Percentiles rank a stretch among this genome's conserved stretches.
Evolutionary conservation across 1,139 yeast species (phyloP).

Genomic region (Magnusiomyces ingens): DNA sequence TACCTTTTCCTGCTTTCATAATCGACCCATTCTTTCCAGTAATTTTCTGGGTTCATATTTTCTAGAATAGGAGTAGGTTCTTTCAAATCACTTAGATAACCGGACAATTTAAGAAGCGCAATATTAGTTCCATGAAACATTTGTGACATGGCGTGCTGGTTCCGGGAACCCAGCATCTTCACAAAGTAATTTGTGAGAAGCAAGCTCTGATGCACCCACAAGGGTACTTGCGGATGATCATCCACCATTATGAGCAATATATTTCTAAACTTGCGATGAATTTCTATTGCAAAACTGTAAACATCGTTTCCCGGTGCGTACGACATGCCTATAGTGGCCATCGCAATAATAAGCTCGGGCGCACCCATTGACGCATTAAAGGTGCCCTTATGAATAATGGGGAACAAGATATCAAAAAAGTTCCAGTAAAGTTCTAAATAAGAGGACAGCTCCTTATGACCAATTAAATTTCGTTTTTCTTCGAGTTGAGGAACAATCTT

Average conservation of each 20-base stretch:
- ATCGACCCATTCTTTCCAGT: constrained; percentile 32
- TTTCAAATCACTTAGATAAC: constrained; percentile 25
- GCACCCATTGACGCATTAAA: constrained; percentile 28
- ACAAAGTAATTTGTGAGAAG: constrained; percentile 27
- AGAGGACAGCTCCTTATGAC: constrained; percentile 17
- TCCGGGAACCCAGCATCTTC: constrained; percentile 27
- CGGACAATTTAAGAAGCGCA: constrained; percentile 29
- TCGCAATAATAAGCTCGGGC: constrained; percentile 28
- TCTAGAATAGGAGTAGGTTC: constrained; percentile 1
- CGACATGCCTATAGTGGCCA: constrained; percentile 35
- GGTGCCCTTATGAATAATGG: constrained; percentile 33
- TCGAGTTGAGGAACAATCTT: constrained; percentile 17
- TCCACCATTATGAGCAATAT: constrained; percentile 25
- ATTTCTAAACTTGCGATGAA: constrained; percentile 25
- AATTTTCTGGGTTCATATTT: constrained; percentile 10
- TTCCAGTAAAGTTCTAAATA: constrained; percentile 31
- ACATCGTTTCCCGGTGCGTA: constrained; percentile 24
- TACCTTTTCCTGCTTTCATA: constrained; percentile 29
- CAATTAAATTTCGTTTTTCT: constrained; percentile 16
- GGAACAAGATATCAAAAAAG: constrained; percentile 32
- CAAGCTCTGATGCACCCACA: constrained; percentile 28
- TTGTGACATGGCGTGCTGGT: constrained; percentile 28
- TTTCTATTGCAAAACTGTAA: constrained; percentile 24
- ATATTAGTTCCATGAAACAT: constrained; percentile 32
- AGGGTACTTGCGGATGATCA: constrained; percentile 24